Conservation (phyloP, 768 basidiomycete genomes). For the Royoungia palumana region DNA sequence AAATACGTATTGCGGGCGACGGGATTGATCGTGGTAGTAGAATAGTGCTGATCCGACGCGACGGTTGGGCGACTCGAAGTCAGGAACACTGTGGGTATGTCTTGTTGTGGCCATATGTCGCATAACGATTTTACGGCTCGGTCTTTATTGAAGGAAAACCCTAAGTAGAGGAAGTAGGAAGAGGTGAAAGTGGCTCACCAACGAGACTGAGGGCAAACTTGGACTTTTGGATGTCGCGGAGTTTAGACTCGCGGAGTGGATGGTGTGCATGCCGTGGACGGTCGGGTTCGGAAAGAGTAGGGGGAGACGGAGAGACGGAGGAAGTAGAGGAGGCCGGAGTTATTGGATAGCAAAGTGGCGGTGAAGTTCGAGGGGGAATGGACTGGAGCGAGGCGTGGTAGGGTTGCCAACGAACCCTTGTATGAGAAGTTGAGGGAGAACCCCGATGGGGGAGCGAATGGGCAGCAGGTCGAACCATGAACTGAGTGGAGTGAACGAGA, state of each 20-base stretch:
- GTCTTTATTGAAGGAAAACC: conserved; percentile 41
- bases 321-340: conserved; percentile 58
- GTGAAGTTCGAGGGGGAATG: conserved; percentile 32
- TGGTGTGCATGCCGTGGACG: conserved; percentile 31
- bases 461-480: conserved; percentile 36
- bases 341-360: conserved; percentile 44
- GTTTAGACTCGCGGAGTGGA: conserved; percentile 32
- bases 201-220: conserved; percentile 68
- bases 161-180: conserved; percentile 10
- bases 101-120: conserved; percentile 78
- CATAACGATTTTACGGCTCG: conserved; percentile 74
- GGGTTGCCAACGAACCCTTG: conserved; percentile 79
- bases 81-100: conserved; percentile 61
- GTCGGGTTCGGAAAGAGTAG: conserved; percentile 36
- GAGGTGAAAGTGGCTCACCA: conserved; percentile 46
- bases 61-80: conserved; percentile 33
- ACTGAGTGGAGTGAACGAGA: conserved; percentile 3
- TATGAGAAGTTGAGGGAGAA: conserved; percentile 57
- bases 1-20: conserved; percentile 40
- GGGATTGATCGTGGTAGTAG: background rate
- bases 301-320: conserved; percentile 42
- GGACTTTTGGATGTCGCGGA: conserved; percentile 50
- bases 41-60: conserved; percentile 10
- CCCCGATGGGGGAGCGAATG: conserved; percentile 68
- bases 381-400: conserved; percentile 50